phyloP scores from a whole-genome alignment of 208 protist genomes.

The Crithidia brevicula region DNA sequence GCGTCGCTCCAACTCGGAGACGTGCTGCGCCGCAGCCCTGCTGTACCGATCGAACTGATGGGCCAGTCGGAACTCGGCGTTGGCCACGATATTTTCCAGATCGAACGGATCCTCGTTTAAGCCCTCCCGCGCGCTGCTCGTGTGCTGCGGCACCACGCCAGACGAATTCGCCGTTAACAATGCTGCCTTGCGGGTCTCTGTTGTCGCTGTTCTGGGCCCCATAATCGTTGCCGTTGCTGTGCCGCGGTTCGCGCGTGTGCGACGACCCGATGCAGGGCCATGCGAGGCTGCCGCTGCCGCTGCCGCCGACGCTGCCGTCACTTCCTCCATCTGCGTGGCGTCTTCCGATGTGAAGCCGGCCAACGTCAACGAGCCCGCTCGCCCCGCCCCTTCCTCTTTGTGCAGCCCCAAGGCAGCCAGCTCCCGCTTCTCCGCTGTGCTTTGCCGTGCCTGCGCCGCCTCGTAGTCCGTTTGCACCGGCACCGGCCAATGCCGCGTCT shows the following conservation, averaged over 20 bases:
- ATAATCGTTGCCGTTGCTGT: not conserved
- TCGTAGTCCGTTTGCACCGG: conserved; percentile 41
- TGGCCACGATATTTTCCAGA: conserved; percentile 70
- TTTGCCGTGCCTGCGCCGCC: conserved; percentile 9
- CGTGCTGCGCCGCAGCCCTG: conserved; percentile 57
- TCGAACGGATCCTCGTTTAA: conserved; percentile 47
- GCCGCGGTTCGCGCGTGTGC: not conserved
- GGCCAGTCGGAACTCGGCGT: conserved; percentile 71
- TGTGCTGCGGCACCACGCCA: too few species aligned
- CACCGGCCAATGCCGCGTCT: conserved; percentile 60
- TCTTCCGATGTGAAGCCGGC: too few species aligned
- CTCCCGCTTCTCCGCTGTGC: not conserved
- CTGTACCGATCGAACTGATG: conserved; percentile 72
- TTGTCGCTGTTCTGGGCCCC: not conserved
- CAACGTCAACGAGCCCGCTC: too few species aligned
- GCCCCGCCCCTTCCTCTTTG: not conserved
- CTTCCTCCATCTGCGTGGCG: too few species aligned
- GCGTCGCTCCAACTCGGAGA: conserved; percentile 58
- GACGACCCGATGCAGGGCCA: too few species aligned
- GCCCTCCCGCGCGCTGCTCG: not conserved
- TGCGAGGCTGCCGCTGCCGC: too few species aligned
- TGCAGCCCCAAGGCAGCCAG: conserved; percentile 12
- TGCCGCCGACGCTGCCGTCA: too few species aligned
- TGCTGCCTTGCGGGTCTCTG: too few species aligned
- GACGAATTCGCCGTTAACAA: too few species aligned